Conservation (phyloP, 73 alveolate species). For the Tetrahymena borealis region DNA sequence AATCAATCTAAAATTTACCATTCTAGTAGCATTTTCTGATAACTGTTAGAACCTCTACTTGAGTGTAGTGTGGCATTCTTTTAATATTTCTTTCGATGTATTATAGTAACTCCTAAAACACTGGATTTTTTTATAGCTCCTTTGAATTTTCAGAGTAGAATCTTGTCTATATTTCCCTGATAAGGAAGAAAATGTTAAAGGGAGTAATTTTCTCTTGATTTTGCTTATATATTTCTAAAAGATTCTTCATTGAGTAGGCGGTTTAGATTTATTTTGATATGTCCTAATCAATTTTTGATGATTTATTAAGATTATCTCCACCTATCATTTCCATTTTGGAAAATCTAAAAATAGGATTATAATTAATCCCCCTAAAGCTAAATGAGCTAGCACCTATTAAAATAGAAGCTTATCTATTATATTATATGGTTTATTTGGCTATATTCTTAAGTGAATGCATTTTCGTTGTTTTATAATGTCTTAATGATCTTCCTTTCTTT, state of each 20-base stretch:
- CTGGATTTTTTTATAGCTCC: background rate
- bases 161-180: background rate
- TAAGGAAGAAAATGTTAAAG: background rate
- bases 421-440: too few relatives aligned
- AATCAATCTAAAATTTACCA: background rate
- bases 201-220: background rate
- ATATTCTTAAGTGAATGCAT: background rate
- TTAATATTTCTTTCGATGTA: background rate
- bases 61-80: background rate
- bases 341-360: background rate
- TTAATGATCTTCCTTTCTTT: too few relatives aligned
- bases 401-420: too few relatives aligned
- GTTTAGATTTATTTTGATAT: background rate
- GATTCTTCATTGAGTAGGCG: background rate
- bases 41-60: background rate
- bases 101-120: background rate
- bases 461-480: background rate
- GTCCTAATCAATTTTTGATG: background rate
- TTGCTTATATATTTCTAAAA: background rate
- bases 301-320: background rate
- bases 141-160: background rate
- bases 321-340: background rate
- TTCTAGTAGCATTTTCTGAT: background rate
- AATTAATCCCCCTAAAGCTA: background rate
- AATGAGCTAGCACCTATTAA: background rate